Base-by-base conservation (phyloP, 129 eudicot species). In the Deinandra increscens region DNA sequence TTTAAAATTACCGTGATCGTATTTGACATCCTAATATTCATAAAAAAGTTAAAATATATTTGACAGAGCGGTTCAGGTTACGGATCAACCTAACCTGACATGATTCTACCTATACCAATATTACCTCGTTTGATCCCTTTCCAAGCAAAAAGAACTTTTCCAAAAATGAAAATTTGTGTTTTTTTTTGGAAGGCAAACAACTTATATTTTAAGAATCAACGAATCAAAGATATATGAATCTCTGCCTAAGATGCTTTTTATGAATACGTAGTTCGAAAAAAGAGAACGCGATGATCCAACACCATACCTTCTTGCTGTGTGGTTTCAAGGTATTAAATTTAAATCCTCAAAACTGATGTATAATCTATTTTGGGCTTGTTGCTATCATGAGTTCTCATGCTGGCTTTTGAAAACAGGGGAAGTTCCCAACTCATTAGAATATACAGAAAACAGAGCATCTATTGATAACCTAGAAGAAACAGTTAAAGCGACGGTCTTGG, bases 401-500 rank as follows among this genome's bases (percentile, higher is more conserved):
- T 20, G 44, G 17, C 17, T 33, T 65, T 54, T 29, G 55, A n/a
- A 42, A 73, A 74, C 70, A 64, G 77, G 66, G 68, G 72, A 74
- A 72, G 61, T 49, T n/a, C 55, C 56, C 7, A 74, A 69, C 9
- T 13, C 81, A 37, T 71, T 67, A 19, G 76, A 41, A 61, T 55
- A 73, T 60, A 58, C 46, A 10, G 41, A 59, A 53, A 74, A 54
- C 50, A 37, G 26, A 36, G 58, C 67, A 34, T 43, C 19, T 20
- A 59, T 41, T 38, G 44, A 46, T 17, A 58, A 12, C 53, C 53
- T 69, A 60, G 85, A 79, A 50, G 64, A 70, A 62, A 80, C 78
- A 23, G 75, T 83, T 61, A 61, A 44, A 44, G 97, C 90, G 82
- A 85, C 96, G 36, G 49, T 91, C 61, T 48, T 91, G 90, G 97